Conservation (phyloP, 345 rosid species). For the Hibiscus tridactylites region DNA sequence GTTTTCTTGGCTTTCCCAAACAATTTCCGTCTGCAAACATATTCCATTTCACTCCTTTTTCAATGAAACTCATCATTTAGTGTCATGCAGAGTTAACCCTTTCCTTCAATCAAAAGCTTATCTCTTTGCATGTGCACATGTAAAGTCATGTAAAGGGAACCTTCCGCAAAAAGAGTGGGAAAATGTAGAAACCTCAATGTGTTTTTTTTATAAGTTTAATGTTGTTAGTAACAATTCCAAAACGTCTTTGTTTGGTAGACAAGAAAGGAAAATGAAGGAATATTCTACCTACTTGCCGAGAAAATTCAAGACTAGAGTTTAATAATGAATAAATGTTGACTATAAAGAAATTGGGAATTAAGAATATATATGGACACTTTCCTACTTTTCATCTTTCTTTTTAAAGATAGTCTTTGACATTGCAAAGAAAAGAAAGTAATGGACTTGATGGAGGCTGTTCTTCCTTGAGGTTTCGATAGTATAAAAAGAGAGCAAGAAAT, state of each 20-base stretch:
- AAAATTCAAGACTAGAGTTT: not conserved
- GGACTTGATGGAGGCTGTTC: not conserved
- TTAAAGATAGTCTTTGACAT: not conserved
- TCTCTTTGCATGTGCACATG: slow-evolving; percentile 13
- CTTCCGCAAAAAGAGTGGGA: slow-evolving; percentile 6
- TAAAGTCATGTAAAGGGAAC: slow-evolving; percentile 11
- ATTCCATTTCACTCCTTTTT: not conserved
- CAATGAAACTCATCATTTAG: slow-evolving; percentile 4
- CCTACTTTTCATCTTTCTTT: slow-evolving; percentile 1
- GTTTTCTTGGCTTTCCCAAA: not conserved
- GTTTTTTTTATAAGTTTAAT: not conserved
- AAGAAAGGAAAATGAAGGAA: not conserved
- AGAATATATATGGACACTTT: not conserved
- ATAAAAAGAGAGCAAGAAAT: not conserved
- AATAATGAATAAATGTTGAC: not conserved
- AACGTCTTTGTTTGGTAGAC: not conserved
- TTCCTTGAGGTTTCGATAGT: not conserved
- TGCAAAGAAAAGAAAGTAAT: not conserved
- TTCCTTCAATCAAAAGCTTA: not conserved
- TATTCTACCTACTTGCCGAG: slow-evolving; percentile 1
- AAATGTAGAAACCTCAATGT: not conserved
- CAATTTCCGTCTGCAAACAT: not conserved
- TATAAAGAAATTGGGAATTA: not conserved
- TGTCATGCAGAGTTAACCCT: not conserved
- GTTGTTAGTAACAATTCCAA: slow-evolving; percentile 1